Evolutionary conservation across 2,329 filamentous ascomycete genomes (phyloP).

Genomic region (Purpureocillium takamizusanense): DNA sequence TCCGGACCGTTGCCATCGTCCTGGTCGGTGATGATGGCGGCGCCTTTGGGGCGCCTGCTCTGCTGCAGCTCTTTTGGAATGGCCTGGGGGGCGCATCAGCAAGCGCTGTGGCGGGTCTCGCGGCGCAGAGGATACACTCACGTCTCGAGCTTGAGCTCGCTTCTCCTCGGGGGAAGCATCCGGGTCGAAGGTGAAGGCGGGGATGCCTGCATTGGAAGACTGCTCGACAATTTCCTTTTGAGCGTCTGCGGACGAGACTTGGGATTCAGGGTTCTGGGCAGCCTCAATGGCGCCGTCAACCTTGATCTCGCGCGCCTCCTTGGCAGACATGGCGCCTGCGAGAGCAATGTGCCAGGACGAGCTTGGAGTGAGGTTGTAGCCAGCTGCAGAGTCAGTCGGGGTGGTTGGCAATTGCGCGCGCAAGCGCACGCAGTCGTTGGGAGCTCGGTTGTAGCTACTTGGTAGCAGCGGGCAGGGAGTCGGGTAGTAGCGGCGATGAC

Average conservation of each 20-base stretch:
- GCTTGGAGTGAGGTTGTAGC: neutral
- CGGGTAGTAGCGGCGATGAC: neutral
- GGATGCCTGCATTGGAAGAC: slow-evolving; percentile 67
- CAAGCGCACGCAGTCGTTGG: neutral
- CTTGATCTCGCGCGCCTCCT: slow-evolving; percentile 57
- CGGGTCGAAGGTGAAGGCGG: slow-evolving; percentile 81
- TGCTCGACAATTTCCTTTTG: slow-evolving; percentile 68
- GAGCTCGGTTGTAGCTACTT: neutral
- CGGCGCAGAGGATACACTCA: slow-evolving; percentile 36
- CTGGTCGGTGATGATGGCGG: slow-evolving; percentile 70
- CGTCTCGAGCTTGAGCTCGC: slow-evolving; percentile 65
- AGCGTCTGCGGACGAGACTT: slow-evolving; percentile 59
- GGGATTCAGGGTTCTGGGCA: slow-evolving; percentile 60
- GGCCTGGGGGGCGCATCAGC: slow-evolving; percentile 15
- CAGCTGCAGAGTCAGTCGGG: neutral
- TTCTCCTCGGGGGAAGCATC: slow-evolving; percentile 79
- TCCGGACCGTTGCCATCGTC: slow-evolving; percentile 60
- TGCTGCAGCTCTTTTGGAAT: slow-evolving; percentile 27
- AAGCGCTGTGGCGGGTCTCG: neutral
- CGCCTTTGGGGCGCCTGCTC: slow-evolving; percentile 40
- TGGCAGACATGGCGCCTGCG: slow-evolving; percentile 21
- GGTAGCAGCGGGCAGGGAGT: slow-evolving; percentile 3
- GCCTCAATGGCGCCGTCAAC: slow-evolving; percentile 72
- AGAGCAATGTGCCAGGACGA: slow-evolving; percentile 4
- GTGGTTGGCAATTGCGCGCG: too few species aligned